A percentile compares a stretch with the other conserved stretches of the same genome.
phyloP scores from a whole-genome alignment of 2,329 filamentous ascomycete genomes.

The Paracoccidioides brasiliensis region DNA sequence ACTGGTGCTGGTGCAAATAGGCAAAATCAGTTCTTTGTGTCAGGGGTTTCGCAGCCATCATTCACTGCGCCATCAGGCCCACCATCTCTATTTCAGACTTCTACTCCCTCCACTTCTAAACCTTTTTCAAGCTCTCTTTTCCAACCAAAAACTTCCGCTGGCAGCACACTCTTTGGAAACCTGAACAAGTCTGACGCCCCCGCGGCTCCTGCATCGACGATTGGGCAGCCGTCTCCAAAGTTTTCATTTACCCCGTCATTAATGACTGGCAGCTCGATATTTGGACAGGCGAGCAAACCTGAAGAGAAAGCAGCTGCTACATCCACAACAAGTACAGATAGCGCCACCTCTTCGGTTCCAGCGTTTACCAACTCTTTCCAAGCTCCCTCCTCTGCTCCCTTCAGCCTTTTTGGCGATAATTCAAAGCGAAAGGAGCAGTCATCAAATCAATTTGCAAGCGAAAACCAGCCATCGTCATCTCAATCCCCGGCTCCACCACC shows the following conservation, averaged over 20 bases:
- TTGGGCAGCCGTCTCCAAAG: background rate
- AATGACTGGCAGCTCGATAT: background rate
- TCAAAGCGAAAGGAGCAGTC: background rate
- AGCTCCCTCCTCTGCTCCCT: slow-evolving; percentile 1
- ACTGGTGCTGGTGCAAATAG: slow-evolving; percentile 10
- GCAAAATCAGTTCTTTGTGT: slow-evolving; percentile 15
- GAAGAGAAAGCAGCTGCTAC: slow-evolving; percentile 1
- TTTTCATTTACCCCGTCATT: background rate
- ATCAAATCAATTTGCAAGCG: slow-evolving; percentile 7
- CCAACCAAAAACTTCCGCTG: slow-evolving; percentile 11
- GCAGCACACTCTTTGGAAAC: slow-evolving; percentile 15
- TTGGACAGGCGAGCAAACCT: background rate
- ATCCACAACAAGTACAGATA: slow-evolving; percentile 1
- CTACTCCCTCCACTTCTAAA: background rate
- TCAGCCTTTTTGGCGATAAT: background rate
- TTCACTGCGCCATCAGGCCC: slow-evolving; percentile 13
- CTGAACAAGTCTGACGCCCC: slow-evolving; percentile 9
- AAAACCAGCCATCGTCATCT: background rate
- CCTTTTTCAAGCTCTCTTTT: slow-evolving; percentile 6
- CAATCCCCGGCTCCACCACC: background rate
- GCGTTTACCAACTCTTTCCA: background rate
- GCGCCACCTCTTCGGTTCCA: slow-evolving; percentile 1
- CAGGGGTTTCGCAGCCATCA: slow-evolving; percentile 9
- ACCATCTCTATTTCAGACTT: slow-evolving; percentile 2
- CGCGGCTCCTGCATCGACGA: background rate